Evolutionary conservation across 1,139 yeast genomes (phyloP).

Genomic region (Diutina sp.): DNA sequence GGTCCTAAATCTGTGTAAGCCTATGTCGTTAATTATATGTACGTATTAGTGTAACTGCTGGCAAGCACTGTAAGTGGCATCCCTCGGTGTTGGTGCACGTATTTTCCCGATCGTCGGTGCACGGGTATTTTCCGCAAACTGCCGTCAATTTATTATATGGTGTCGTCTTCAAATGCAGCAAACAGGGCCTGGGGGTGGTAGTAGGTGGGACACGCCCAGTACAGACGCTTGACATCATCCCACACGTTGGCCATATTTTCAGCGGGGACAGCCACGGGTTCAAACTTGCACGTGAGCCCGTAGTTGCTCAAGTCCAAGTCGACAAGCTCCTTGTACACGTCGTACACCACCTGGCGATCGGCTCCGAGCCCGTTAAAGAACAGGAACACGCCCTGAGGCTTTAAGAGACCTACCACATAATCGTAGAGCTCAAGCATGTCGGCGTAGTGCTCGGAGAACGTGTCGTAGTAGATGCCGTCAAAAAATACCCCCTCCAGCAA

Average conservation of each 20-base stretch:
- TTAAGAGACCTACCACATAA: slow-evolving; percentile 64
- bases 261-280: slow-evolving; percentile 28
- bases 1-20: no score
- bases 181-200: slow-evolving; percentile 53
- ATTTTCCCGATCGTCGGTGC: not conserved
- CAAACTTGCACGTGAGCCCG: slow-evolving; percentile 53
- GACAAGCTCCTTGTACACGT: slow-evolving; percentile 75
- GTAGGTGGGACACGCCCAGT: slow-evolving; percentile 62
- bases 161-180: slow-evolving; percentile 7
- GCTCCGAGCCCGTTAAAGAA: slow-evolving; percentile 97
- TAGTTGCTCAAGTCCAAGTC: slow-evolving; percentile 69
- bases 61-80: no score
- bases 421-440: slow-evolving; percentile 86
- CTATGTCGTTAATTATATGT: no score
- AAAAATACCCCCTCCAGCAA: slow-evolving; percentile 60
- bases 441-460: slow-evolving; percentile 75
- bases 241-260: slow-evolving; percentile 33
- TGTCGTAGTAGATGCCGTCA: slow-evolving; percentile 89
- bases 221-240: slow-evolving; percentile 59
- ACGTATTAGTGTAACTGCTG: no score
- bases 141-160: no score
- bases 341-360: slow-evolving; percentile 78
- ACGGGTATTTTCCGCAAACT: not conserved
- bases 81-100: not conserved
- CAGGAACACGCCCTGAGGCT: slow-evolving; percentile 73